Conservation (phyloP, 2,329 filamentous ascomycete species). For the Phialemoniopsis sp. region DNA sequence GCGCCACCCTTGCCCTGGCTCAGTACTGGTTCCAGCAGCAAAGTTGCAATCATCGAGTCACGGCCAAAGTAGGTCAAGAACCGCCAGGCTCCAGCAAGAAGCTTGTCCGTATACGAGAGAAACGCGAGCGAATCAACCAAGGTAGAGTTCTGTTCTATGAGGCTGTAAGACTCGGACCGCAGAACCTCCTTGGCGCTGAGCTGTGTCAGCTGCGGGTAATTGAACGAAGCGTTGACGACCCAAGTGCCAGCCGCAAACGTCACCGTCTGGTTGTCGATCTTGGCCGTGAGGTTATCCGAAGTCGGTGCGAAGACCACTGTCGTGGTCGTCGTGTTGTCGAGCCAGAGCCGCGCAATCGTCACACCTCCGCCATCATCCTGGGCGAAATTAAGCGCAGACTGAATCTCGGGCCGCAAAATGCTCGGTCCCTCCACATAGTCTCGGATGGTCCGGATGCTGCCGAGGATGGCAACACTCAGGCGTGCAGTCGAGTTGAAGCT, state of each 20-base stretch:
- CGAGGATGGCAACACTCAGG: slow-evolving; percentile 53
- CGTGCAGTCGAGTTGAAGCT: slow-evolving; percentile 54
- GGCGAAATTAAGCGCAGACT: slow-evolving; percentile 43
- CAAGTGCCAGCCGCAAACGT: slow-evolving; percentile 50
- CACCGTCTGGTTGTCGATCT: slow-evolving; percentile 35
- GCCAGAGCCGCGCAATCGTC: slow-evolving; percentile 50
- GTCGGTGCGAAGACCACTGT: slow-evolving; percentile 41
- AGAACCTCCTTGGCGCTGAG: slow-evolving; percentile 45
- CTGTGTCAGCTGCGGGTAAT: slow-evolving; percentile 58
- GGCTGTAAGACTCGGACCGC: slow-evolving; percentile 30
- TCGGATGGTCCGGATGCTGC: slow-evolving; percentile 58
- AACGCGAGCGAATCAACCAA: slow-evolving; percentile 54
- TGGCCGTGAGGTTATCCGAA: slow-evolving; percentile 21
- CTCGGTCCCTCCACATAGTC: slow-evolving; percentile 58
- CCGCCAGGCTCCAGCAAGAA: slow-evolving; percentile 61
- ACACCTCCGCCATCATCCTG: slow-evolving; percentile 33
- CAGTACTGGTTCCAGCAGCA: slow-evolving; percentile 54
- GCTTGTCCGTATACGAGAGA: slow-evolving; percentile 58
- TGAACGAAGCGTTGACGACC: slow-evolving; percentile 52
- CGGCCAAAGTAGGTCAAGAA: slow-evolving; percentile 66
- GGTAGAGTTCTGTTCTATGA: slow-evolving; percentile 39
- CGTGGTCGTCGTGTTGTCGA: slow-evolving; percentile 57
- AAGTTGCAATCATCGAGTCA: slow-evolving; percentile 58
- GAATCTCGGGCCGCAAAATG: slow-evolving; percentile 45
- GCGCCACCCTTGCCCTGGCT: slow-evolving; percentile 50